Evolutionary conservation across 2,329 filamentous ascomycete genomes (phyloP).

Genomic region (Sordariomycetes sp.): DNA sequence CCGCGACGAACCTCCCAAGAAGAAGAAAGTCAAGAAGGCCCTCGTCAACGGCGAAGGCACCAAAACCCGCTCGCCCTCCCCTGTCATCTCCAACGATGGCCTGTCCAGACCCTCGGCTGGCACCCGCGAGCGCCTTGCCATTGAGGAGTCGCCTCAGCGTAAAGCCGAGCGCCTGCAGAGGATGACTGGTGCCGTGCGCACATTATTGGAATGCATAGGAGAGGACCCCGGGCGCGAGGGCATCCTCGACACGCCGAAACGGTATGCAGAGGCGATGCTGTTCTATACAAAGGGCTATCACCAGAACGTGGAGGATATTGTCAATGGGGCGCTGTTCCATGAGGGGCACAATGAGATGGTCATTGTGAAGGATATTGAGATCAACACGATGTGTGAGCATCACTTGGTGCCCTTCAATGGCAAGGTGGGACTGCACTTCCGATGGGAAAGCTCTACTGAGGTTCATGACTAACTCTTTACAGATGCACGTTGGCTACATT

Average conservation of each 20-base stretch:
- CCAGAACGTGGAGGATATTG: constrained; percentile 82
- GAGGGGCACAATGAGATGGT: constrained; percentile 97
- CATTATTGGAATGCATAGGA: constrained; percentile 59
- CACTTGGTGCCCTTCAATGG: constrained; percentile 94
- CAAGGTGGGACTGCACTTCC: constrained; percentile 51
- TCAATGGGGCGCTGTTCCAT: constrained; percentile 90
- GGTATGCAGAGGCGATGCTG: constrained; percentile 92
- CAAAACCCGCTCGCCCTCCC: constrained; percentile 30
- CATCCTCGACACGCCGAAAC: constrained; percentile 60
- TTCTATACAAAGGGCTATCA: constrained; percentile 97
- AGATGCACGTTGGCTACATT: constrained; percentile 99
- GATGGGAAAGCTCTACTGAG: too few species aligned
- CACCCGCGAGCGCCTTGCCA: constrained; percentile 52
- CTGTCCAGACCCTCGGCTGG: constrained; percentile 52
- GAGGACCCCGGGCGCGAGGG: constrained; percentile 60
- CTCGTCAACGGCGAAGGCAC: background rate
- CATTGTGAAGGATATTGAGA: constrained; percentile 85
- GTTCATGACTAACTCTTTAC: background rate
- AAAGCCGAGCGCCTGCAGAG: constrained; percentile 43
- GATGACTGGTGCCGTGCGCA: constrained; percentile 54
- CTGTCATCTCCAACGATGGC: constrained; percentile 53
- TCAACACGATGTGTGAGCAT: constrained; percentile 76
- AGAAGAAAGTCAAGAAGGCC: constrained; percentile 10
- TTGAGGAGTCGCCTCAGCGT: constrained; percentile 39
- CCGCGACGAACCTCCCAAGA: constrained; percentile 38